phyloP scores from a whole-genome alignment of 208 protist genomes.

The Trypanosoma scelopori region DNA sequence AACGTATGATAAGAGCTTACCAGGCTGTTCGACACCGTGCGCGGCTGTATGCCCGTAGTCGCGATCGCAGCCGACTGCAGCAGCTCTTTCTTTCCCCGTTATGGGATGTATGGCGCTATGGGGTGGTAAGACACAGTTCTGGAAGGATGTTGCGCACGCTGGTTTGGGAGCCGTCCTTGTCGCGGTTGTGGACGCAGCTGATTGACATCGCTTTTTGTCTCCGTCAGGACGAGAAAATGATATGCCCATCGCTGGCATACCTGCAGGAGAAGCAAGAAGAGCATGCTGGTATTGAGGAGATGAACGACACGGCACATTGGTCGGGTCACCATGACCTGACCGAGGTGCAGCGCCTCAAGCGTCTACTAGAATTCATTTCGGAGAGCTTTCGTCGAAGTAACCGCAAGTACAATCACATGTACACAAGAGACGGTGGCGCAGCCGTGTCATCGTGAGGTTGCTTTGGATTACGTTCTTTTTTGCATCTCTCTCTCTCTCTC shows the following conservation, averaged over 20 bases:
- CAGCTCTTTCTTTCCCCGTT: conserved; percentile 50
- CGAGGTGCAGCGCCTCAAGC: conserved; percentile 23
- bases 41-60: conserved; percentile 66
- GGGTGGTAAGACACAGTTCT: conserved; percentile 34
- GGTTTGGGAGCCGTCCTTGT: conserved; percentile 22
- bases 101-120: conserved; percentile 53
- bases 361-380: conserved; percentile 34
- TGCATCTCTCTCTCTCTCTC: background rate
- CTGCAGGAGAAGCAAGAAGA: conserved; percentile 40
- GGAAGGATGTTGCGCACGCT: conserved; percentile 7
- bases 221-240: conserved; percentile 61
- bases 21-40: conserved; percentile 45
- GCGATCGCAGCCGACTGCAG: conserved; percentile 44
- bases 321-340: background rate
- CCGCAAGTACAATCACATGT: conserved; percentile 51
- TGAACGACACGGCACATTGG: background rate
- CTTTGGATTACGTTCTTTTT: conserved; percentile 15
- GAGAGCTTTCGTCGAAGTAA: conserved; percentile 38
- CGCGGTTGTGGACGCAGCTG: conserved; percentile 35
- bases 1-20: conserved; percentile 60
- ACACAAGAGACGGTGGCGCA: conserved; percentile 43
- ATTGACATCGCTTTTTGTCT: conserved; percentile 36
- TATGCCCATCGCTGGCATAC: conserved; percentile 56
- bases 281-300: background rate
- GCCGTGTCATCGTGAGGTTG: conserved; percentile 10